Evolutionary conservation across 2,329 filamentous ascomycete species (phyloP).

Genomic region (Teratosphaeria gauchensis): DNA sequence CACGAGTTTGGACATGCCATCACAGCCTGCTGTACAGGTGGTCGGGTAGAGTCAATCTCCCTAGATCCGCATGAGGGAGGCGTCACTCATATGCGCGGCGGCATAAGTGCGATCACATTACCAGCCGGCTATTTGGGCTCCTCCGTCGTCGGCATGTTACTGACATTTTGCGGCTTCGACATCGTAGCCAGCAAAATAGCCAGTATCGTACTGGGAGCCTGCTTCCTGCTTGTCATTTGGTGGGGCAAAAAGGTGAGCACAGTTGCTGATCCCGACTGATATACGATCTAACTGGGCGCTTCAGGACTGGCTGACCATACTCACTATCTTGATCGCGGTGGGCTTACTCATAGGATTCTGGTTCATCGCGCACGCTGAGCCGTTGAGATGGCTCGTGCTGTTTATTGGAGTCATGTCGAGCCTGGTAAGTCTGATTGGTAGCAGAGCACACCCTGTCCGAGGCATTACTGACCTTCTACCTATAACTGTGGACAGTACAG

Average conservation of each 20-base stretch:
- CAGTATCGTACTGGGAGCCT: constrained; percentile 61
- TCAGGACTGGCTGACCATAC: constrained; percentile 65
- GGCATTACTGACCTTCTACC: too few relatives aligned
- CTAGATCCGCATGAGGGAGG: constrained; percentile 69
- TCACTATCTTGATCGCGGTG: constrained; percentile 60
- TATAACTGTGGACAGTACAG: constrained; percentile 42
- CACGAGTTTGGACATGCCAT: constrained; percentile 72
- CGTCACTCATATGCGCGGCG: constrained; percentile 67
- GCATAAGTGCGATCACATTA: constrained; percentile 59
- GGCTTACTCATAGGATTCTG: constrained; percentile 64
- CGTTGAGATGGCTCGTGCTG: constrained; percentile 57
- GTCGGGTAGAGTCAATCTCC: constrained; percentile 62
- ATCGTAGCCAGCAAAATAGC: constrained; percentile 74
- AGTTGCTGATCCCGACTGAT: neutral
- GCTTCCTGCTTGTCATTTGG: constrained; percentile 71
- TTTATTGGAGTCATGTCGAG: constrained; percentile 78
- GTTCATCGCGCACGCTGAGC: constrained; percentile 70
- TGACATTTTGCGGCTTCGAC: constrained; percentile 73
- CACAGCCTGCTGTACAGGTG: constrained; percentile 61
- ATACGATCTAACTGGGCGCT: neutral
- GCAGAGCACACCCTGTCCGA: too few relatives aligned
- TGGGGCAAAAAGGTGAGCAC: constrained; percentile 51
- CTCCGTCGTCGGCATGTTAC: constrained; percentile 63
- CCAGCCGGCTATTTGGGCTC: constrained; percentile 72
- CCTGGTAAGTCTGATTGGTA: constrained; percentile 27